Base-by-base conservation (phyloP, 441 rosid genomes). In the Melastoma candidum region DNA sequence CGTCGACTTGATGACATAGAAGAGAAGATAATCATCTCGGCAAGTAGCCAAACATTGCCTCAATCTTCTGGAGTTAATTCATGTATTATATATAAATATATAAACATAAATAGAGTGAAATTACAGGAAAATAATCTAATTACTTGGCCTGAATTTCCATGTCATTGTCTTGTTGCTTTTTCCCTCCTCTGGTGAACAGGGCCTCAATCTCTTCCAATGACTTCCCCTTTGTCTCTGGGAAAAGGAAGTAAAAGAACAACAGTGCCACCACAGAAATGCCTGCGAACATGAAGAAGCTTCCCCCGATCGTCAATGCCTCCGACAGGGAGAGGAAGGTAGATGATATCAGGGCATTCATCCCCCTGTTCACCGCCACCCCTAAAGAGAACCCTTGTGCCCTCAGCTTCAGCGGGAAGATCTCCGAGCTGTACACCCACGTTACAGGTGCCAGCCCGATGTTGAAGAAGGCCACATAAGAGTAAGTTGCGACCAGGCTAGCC, bases 341-440 rank as follows among this genome's bases (percentile, higher is more conserved):
- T 0, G 95, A 86, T 43, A 90, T 69, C 0, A 64, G 58, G 0
- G 97, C 95, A 50, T 90, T 90, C 87, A 76, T 79, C 0, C 77
- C 44, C 73, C 94, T 74, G 47, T 86, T 89, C 47, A 89, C 94
- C 3, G 94, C 95, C n/a, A 90, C 90, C 0, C 94, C 80, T 2
- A 86, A 65, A 47, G 82, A 65, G 25, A 60, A 74, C 39, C 97
- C 97, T 61, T 86, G 94, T 3, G 97, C 97, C 22, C 97, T 74
- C 10, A 86, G 68, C 64, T 72, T 82, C 70, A 86, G 53, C 0
- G 95, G 97, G 49, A 82, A 84, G 1, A 89, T 85, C 65, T 89
- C 95, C 4, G 94, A 61, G 49, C 89, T 86, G 12, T 89, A 89
- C 1, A 89, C 94, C 97, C 97, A 89, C 0, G 95, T 84, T 2